Evolutionary conservation across 179 eudicot species (phyloP), one percentile per base, ranked within the genome.

Genomic region (Carnegiea gigantea): DNA sequence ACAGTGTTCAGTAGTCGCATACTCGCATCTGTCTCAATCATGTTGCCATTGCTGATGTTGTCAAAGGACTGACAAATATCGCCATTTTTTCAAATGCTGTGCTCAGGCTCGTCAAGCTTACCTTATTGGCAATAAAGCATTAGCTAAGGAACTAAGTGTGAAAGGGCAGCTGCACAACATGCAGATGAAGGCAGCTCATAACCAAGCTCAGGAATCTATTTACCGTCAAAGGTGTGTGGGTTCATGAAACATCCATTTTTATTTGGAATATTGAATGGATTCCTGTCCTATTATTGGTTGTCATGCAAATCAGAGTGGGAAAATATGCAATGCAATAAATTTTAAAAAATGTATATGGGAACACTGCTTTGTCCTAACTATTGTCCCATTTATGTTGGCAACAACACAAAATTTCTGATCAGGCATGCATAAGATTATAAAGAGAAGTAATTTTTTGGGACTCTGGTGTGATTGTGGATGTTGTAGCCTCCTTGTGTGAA

Each of bases 181-280:
- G 89, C 97, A 92, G 85, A 96, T 94, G 98, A 96, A 95, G 90
- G 97, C 95, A 78, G 98, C 97, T 83, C 97, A 96, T 82, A 90
- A 80, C 43, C 91, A 94, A 86, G 99, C 97, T 79, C 97, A 93
- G 82, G 97, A 96, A 86, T 90, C 99, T 44, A 92, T 93, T 51
- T 94, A 87, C 79, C 92, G 91, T 73, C 97, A 91, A 83, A 94
- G 98, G 99, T 94, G 81, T 84, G 92, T 86, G 82, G 71, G 73
- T 74, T 67, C 57, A 21, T 75, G 38, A 75, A 79, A 53, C 53
- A 48, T 79, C 57, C 49, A 24, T 79, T 62, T 40, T 33, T 17
- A 38, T 68, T 30, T 75, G 70, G 71, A 46, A 73, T 76, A 21
- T 18, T 68, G 78, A 38, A 43, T 20, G 4, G 59, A 59, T 65